Conservation (phyloP, 1,284 basidiomycete species). For the Jaminaea rosea region DNA sequence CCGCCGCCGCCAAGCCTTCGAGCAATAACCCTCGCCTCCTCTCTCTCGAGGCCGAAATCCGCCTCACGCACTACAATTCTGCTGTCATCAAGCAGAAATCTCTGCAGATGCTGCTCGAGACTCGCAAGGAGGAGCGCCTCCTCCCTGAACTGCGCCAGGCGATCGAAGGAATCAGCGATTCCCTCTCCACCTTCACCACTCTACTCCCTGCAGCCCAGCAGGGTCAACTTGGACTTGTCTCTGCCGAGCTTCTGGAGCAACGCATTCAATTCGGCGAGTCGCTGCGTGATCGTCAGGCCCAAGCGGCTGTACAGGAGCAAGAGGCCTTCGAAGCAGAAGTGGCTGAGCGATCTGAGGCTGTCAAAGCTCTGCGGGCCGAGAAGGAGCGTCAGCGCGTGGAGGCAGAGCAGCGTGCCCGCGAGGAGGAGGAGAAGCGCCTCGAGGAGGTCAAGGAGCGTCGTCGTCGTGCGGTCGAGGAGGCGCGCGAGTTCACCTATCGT, state of each 20-base stretch:
- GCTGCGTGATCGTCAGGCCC: conserved; percentile 27
- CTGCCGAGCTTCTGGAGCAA: conserved; percentile 41
- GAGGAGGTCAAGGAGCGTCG: conserved; percentile 24
- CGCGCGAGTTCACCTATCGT: not conserved
- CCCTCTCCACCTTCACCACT: conserved; percentile 19
- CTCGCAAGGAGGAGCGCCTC: conserved; percentile 24
- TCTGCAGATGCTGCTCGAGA: conserved; percentile 41
- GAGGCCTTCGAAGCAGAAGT: conserved; percentile 28
- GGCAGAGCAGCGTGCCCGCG: conserved; percentile 29
- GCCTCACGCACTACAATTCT: conserved; percentile 39
- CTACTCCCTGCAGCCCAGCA: conserved; percentile 29
- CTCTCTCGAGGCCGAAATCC: conserved; percentile 17
- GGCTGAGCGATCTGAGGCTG: conserved; percentile 18
- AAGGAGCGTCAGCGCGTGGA: conserved; percentile 27
- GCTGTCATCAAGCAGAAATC: conserved; percentile 42
- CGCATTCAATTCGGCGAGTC: conserved; percentile 39
- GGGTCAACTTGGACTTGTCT: conserved; percentile 33
- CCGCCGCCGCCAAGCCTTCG: not conserved
- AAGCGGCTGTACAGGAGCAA: conserved; percentile 26
- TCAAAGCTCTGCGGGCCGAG: conserved; percentile 24
- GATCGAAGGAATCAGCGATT: conserved; percentile 22
- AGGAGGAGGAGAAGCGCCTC: conserved; percentile 29
- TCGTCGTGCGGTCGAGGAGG: conserved; percentile 16
- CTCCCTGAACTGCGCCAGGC: conserved; percentile 25
- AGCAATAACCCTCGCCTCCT: not conserved